A percentile compares a stretch with the other conserved stretches of the same genome.
Conservation (phyloP, 2,329 filamentous ascomycete genomes). For the Colletotrichum spaethianum region DNA sequence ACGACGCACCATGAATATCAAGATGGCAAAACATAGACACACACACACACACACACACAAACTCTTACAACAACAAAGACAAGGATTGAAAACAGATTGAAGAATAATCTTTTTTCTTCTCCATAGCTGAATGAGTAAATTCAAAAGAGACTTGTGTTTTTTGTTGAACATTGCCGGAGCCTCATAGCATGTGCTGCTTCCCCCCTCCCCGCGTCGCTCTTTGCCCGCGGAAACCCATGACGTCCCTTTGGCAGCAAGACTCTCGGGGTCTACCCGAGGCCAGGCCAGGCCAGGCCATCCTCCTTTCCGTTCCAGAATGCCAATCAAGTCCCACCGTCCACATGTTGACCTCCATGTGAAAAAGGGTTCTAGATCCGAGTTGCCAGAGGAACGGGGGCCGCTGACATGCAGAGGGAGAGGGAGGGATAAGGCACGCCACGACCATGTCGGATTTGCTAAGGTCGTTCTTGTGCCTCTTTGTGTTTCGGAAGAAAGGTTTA, state of each 20-base stretch:
- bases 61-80: not conserved
- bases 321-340: no score
- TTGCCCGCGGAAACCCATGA: not conserved
- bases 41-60: not conserved
- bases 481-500: not conserved
- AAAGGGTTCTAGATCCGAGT: not conserved
- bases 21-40: not conserved
- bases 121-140: not conserved
- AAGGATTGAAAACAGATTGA: not conserved
- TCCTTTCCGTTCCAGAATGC: no score
- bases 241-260: not conserved
- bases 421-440: not conserved
- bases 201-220: no score
- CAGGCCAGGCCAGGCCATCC: not conserved
- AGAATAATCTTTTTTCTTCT: not conserved
- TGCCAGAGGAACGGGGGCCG: not conserved
- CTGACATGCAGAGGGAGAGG: conserved; percentile 12
- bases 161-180: not conserved
- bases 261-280: not conserved
- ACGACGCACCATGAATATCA: not conserved
- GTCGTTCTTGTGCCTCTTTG: not conserved
- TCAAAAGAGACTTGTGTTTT: not conserved
- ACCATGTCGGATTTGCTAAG: not conserved
- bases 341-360: not conserved
- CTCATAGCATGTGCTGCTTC: not conserved